These are phyloP conservation scores for Salpingoeca rosetta DNA, from an alignment of 78 protist species.

Conservation along the genomic window DNA sequence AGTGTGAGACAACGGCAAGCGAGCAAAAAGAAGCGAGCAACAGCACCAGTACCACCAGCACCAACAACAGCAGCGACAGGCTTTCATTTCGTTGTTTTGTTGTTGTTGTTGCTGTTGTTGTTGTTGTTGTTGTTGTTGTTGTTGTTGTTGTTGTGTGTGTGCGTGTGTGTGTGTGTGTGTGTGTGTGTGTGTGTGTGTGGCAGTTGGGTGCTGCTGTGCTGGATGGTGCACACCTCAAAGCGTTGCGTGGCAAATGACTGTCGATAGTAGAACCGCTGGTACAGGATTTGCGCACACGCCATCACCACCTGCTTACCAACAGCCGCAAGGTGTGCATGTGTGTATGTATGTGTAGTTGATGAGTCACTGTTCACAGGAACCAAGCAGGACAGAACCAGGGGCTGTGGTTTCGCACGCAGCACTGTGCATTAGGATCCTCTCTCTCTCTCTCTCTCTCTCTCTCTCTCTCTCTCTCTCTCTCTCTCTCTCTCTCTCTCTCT, in stretches of 20 bases:
- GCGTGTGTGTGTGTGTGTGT: constrained; percentile 3
- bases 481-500: too few relatives aligned
- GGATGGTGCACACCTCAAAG: not conserved
- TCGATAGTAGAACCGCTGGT: constrained; percentile 23
- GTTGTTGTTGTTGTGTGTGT: not conserved
- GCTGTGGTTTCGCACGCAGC: not conserved
- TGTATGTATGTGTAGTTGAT: not conserved
- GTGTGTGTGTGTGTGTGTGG: not conserved
- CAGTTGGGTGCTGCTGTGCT: not conserved
- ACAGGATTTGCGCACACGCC: constrained; percentile 11
- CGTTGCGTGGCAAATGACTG: not conserved
- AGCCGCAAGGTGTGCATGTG: not conserved
- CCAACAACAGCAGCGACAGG: not conserved
- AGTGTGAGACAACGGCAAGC: not conserved
- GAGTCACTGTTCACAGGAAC: not conserved
- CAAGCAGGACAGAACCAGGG: not conserved
- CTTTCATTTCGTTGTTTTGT: not conserved
- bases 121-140: not conserved
- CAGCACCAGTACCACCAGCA: not conserved
- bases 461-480: too few relatives aligned
- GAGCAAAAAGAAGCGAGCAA: not conserved
- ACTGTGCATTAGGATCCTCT: not conserved
- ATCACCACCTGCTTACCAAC: constrained; percentile 11
- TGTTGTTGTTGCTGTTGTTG: not conserved
- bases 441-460: not conserved